Evolutionary conservation across 1,284 basidiomycete genomes (phyloP), one percentile per base, ranked within the genome.

Genomic region (Ustilago crameri): DNA sequence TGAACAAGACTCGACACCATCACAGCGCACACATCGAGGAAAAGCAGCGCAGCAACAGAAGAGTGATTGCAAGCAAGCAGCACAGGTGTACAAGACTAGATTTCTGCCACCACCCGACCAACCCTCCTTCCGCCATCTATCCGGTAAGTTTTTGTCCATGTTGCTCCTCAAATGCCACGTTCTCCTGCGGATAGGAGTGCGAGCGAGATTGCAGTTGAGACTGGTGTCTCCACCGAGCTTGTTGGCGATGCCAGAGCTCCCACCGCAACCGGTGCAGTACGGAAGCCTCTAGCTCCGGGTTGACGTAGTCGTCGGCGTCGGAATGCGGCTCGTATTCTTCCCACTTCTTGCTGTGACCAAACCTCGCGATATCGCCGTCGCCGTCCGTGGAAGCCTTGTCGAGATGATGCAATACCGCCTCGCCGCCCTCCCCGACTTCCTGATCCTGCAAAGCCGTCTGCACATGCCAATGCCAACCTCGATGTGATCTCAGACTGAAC

Each of bases 261-360:
- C 61, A 71, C 30, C 62, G 26, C 58, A 71, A 44, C n/a, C 68
- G 32, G 18, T 71, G 51, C 46, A 71, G n/a, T n/a, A 71, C 68
- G 3, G 27, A 34, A 3, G 51, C 53, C 37, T 72, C 64, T 20
- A 67, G 22, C n/a, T 72, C 56, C 2, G 56, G 52, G 51, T 59
- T 30, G 3, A 72, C 56, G 12, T 26, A 57, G 32, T 58, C 62
- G 40, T 57, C 49, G 10, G 47, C 49, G 15, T 30, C 49, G 24
- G 50, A 45, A 8, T 12, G 8, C 32, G 20, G 35, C n/a, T 42
- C 30, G 23, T 52, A 37, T 20, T 45, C 47, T 18, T 38, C 37
- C 45, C 24, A 9, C 20, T 32, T 9, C 1, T 37, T 38, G 12
- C 40, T 7, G 12, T 30, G 30, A 30, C 7, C 5, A 30, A 12